Evolutionary conservation across 306 rosid genomes (phyloP).

Genomic region (Trifolium fragiferum): DNA sequence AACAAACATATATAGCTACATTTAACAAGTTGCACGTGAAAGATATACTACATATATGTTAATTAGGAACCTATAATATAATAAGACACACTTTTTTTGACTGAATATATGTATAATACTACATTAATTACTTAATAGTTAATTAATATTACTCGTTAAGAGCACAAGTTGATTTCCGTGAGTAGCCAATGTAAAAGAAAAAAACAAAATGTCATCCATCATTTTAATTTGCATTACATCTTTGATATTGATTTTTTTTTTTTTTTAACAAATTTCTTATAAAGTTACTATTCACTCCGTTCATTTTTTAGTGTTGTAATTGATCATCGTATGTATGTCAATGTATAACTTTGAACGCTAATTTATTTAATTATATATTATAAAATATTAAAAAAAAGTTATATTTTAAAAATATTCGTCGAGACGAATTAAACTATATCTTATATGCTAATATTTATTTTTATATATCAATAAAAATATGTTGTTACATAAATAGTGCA

Average conservation of each 20-base stretch:
- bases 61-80: not conserved
- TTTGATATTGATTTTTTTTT: not conserved
- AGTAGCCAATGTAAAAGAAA: not conserved
- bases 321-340: too few species aligned
- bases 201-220: not conserved
- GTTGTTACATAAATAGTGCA: too few species aligned
- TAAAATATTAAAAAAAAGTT: too few species aligned
- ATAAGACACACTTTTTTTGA: not conserved
- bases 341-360: too few species aligned
- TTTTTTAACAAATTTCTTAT: too few species aligned
- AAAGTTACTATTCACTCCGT: too few species aligned
- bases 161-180: not conserved
- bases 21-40: slow-evolving; percentile 16
- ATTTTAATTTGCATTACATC: not conserved
- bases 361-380: too few species aligned
- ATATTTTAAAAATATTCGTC: too few species aligned
- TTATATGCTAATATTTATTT: too few species aligned
- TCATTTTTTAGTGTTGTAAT: too few species aligned
- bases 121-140: not conserved
- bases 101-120: not conserved
- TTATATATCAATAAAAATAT: too few species aligned
- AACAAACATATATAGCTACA: not conserved
- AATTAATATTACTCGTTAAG: not conserved
- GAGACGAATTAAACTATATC: too few species aligned
- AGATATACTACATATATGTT: not conserved